These are phyloP conservation scores for Scedosporium dehoogii DNA, from an alignment of 2,329 filamentous ascomycete genomes.

Conservation along the genomic window DNA sequence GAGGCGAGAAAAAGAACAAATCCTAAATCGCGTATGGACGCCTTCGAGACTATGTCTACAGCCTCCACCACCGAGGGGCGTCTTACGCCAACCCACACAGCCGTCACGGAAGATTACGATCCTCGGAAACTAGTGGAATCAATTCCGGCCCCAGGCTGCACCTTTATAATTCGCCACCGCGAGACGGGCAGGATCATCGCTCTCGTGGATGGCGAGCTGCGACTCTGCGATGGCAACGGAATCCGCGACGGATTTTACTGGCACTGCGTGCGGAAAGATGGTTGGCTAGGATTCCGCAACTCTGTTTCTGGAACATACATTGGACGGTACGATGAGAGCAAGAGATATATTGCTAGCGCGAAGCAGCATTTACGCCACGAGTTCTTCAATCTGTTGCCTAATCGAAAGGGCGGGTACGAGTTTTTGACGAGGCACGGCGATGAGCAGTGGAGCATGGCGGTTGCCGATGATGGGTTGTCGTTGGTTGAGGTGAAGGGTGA, in stretches of 20 bases:
- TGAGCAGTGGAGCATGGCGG: conserved; percentile 19
- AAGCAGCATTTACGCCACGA: conserved; percentile 18
- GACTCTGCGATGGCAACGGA: conserved; percentile 12
- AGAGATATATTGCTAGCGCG: conserved; percentile 10
- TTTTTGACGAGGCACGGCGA: conserved; percentile 18
- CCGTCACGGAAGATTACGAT: too few species aligned
- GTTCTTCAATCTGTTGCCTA: conserved; percentile 18
- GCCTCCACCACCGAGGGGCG: too few species aligned
- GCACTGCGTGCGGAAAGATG: conserved; percentile 24
- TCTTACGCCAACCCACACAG: too few species aligned
- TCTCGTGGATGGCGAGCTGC: conserved; percentile 18
- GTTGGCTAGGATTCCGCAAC: conserved; percentile 28
- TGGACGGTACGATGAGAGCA: conserved; percentile 13
- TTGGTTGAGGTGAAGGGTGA: conserved; percentile 16
- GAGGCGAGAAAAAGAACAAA: too few species aligned
- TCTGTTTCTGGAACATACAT: conserved; percentile 21
- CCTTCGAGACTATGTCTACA: too few species aligned
- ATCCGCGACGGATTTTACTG: conserved; percentile 20
- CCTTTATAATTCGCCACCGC: conserved; percentile 21
- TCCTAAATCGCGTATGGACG: too few species aligned
- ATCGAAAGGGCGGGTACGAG: conserved; percentile 22
- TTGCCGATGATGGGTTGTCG: conserved; percentile 13
- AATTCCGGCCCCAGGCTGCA: conserved; percentile 13
- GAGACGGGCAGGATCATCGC: conserved; percentile 19
- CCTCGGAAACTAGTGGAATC: neutral